Conservation (phyloP, 2,329 filamentous ascomycete species). For the Cladorrhinum sp. region DNA sequence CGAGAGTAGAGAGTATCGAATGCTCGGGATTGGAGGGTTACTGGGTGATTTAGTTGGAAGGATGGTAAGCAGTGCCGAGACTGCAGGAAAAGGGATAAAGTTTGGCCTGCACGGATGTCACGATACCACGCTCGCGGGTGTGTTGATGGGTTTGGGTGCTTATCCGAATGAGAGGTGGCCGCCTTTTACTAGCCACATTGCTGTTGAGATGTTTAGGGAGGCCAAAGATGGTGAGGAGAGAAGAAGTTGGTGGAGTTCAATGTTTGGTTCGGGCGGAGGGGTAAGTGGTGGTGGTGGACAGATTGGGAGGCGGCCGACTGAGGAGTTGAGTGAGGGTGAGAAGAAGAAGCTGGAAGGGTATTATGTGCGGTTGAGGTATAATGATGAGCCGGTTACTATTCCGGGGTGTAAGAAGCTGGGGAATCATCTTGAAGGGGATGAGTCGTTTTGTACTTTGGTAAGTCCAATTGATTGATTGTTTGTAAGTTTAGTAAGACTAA, state of each 20-base stretch:
- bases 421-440: conserved; percentile 82
- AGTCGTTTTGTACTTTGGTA: conserved; percentile 86
- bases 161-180: conserved; percentile 77
- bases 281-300: conserved; percentile 35
- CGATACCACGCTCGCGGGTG: conserved; percentile 84
- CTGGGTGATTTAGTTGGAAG: conserved; percentile 78
- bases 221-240: conserved; percentile 28
- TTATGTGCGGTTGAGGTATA: conserved; percentile 89
- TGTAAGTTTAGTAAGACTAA: conserved; percentile 8
- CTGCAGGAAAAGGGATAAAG: conserved; percentile 55
- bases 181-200: conserved; percentile 88
- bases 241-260: conserved; percentile 34
- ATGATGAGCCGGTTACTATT: conserved; percentile 76
- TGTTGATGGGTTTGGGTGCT: conserved; percentile 74
- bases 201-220: conserved; percentile 81
- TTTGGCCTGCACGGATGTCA: conserved; percentile 85
- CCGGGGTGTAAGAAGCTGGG: conserved; percentile 75
- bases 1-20: conserved; percentile 84
- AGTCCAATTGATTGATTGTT: conserved; percentile 31
- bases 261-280: conserved; percentile 29
- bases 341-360: conserved; percentile 65
- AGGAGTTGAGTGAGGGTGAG: conserved; percentile 55
- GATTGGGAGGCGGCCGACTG: conserved; percentile 61
- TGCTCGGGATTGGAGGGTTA: conserved; percentile 79
- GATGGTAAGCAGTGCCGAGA: conserved; percentile 67